Conservation (phyloP, 192 early-diverging fungal species). For the Phlyctochytrium bullatum region DNA sequence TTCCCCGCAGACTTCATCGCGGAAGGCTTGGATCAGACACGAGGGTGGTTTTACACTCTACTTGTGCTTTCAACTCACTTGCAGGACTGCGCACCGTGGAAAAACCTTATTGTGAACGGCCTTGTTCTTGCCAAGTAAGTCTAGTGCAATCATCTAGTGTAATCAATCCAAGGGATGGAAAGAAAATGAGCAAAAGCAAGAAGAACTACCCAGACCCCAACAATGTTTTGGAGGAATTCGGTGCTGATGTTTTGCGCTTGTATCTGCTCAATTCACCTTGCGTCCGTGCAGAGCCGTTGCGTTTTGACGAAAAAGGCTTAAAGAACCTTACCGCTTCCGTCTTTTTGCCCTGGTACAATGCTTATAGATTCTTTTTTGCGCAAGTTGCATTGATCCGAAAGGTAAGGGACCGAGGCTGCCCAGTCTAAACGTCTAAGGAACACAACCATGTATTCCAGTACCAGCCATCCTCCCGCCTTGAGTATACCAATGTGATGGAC, state of each 20-base stretch:
- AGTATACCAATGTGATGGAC: slow-evolving; percentile 93
- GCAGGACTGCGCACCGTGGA: slow-evolving; percentile 91
- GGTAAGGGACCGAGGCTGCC: slow-evolving; percentile 37
- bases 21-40: slow-evolving; percentile 99
- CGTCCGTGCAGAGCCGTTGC: slow-evolving; percentile 91
- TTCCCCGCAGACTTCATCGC: slow-evolving; percentile 99
- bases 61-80: slow-evolving; percentile 95
- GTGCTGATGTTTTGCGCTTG: slow-evolving; percentile 89
- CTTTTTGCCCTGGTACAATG: slow-evolving; percentile 98
- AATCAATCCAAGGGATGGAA: slow-evolving; percentile 71
- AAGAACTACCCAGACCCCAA: slow-evolving; percentile 98
- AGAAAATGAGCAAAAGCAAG: slow-evolving; percentile 98
- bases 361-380: slow-evolving; percentile 93
- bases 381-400: slow-evolving; percentile 89
- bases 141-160: background rate
- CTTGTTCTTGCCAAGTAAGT: slow-evolving; percentile 81
- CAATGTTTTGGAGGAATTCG: slow-evolving; percentile 78
- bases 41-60: slow-evolving; percentile 99
- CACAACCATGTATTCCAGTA: slow-evolving; percentile 78
- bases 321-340: slow-evolving; percentile 93
- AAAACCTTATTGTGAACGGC: slow-evolving; percentile 97
- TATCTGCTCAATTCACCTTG: slow-evolving; percentile 98
- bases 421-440: slow-evolving; percentile 44
- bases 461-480: slow-evolving; percentile 57
- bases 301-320: slow-evolving; percentile 96